These are phyloP conservation scores for Pachyrhizus erosus DNA, from an alignment of 306 rosid genomes.

Conservation along the genomic window DNA sequence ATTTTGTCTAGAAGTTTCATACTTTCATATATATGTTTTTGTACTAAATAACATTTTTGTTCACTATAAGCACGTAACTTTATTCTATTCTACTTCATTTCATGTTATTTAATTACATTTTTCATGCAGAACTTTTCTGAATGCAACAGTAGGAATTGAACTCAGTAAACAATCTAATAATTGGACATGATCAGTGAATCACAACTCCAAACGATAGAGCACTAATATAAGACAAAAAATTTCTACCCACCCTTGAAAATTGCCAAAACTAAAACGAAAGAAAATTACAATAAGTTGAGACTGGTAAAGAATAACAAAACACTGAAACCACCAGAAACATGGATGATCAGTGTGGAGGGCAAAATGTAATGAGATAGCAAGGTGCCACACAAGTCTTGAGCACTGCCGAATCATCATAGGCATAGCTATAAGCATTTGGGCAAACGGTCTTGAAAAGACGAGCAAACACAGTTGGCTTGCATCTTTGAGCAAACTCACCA, in stretches of 20 bases:
- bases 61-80: not conserved
- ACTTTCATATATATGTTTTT: no score
- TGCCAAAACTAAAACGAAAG: not conserved
- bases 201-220: not conserved
- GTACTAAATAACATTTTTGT: not conserved
- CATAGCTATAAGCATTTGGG: conserved; percentile 68
- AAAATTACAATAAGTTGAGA: not conserved
- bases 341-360: conserved; percentile 51
- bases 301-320: not conserved
- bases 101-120: no score
- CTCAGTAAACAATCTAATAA: not conserved
- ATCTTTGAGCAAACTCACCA: conserved; percentile 60
- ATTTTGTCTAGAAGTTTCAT: no score
- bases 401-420: conserved; percentile 65
- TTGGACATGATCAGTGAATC: not conserved
- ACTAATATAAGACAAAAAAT: not conserved
- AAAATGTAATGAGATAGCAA: conserved; percentile 65
- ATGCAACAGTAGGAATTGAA: no score
- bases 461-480: conserved; percentile 60
- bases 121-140: no score
- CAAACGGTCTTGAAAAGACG: conserved; percentile 68
- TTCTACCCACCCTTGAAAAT: not conserved
- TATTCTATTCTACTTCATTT: no score
- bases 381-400: conserved; percentile 66
- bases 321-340: not conserved